Conservation (phyloP, 2,329 filamentous ascomycete genomes). For the Didymellaceae sp. region DNA sequence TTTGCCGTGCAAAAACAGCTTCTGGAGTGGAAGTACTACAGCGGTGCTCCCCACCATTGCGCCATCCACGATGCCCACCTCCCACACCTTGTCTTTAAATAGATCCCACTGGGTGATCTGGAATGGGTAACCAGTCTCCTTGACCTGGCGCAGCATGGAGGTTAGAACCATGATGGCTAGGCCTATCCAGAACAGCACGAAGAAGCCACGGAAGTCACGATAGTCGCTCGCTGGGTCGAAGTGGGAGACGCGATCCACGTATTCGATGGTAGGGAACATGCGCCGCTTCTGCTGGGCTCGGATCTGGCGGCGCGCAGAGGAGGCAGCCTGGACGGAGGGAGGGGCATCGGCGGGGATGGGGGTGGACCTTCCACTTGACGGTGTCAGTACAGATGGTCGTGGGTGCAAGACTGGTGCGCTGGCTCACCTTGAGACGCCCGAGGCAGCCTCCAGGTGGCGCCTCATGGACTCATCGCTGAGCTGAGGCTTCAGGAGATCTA, state of each 20-base stretch:
- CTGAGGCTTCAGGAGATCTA: constrained; percentile 45
- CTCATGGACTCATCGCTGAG: constrained; percentile 41
- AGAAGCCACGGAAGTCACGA: constrained; percentile 95
- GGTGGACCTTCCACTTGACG: constrained; percentile 77
- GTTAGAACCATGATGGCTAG: constrained; percentile 97
- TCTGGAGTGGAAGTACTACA: constrained; percentile 76
- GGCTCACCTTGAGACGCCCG: constrained; percentile 53
- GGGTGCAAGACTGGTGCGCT: background rate
- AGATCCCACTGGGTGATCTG: constrained; percentile 86
- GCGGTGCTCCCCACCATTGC: constrained; percentile 82
- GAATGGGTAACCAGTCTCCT: constrained; percentile 88
- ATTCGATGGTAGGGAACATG: constrained; percentile 92
- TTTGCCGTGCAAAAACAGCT: constrained; percentile 64
- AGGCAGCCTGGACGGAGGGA: constrained; percentile 87
- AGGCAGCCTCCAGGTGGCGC: constrained; percentile 33
- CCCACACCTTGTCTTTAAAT: constrained; percentile 87
- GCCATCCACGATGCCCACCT: constrained; percentile 81
- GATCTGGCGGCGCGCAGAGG: constrained; percentile 80
- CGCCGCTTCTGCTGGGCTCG: constrained; percentile 81
- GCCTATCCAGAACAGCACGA: constrained; percentile 97
- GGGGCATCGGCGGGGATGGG: constrained; percentile 87
- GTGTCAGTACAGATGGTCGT: constrained; percentile 21
- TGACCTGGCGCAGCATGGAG: constrained; percentile 89
- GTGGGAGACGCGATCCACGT: constrained; percentile 87
- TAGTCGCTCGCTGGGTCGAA: constrained; percentile 94